phyloP scores from a whole-genome alignment of 805 yeast species.

The Teunomyces panamensis region DNA sequence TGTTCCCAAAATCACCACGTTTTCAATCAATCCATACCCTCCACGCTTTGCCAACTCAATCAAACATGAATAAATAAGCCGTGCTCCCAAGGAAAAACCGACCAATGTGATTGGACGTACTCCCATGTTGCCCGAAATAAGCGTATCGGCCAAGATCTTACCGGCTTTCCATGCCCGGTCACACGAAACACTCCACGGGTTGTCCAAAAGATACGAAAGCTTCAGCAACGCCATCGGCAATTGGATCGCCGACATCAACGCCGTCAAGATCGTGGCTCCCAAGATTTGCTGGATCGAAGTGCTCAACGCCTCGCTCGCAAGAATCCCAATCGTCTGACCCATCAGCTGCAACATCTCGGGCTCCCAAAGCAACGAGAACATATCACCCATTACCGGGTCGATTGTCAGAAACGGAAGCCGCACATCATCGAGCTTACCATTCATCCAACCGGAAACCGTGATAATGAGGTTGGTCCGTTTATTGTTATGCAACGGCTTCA shows the following conservation, averaged over 20 bases:
- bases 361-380: conserved; percentile 91
- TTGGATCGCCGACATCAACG: conserved; percentile 90
- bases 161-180: conserved; percentile 99
- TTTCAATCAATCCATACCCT: conserved; percentile 84
- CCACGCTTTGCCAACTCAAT: conserved; percentile 81
- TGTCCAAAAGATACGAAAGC: conserved; percentile 83
- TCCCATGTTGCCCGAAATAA: conserved; percentile 84
- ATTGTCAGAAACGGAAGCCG: conserved; percentile 94
- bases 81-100: conserved; percentile 91
- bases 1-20: conserved; percentile 82
- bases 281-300: conserved; percentile 93
- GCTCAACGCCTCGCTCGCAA: conserved; percentile 90
- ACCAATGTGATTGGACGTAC: conserved; percentile 88
- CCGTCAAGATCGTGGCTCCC: conserved; percentile 85
- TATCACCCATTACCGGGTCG: conserved; percentile 97
- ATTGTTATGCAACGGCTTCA: conserved; percentile 88
- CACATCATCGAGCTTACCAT: conserved; percentile 91
- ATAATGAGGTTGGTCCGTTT: conserved; percentile 81
- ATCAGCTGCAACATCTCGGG: conserved; percentile 94
- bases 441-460: conserved; percentile 98
- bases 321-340: conserved; percentile 92
- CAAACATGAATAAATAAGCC: conserved; percentile 87
- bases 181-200: conserved; percentile 96
- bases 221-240: conserved; percentile 90
- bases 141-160: conserved; percentile 81